Evolutionary conservation across 306 rosid species (phyloP).

Genomic region (Rubus parviflorus): DNA sequence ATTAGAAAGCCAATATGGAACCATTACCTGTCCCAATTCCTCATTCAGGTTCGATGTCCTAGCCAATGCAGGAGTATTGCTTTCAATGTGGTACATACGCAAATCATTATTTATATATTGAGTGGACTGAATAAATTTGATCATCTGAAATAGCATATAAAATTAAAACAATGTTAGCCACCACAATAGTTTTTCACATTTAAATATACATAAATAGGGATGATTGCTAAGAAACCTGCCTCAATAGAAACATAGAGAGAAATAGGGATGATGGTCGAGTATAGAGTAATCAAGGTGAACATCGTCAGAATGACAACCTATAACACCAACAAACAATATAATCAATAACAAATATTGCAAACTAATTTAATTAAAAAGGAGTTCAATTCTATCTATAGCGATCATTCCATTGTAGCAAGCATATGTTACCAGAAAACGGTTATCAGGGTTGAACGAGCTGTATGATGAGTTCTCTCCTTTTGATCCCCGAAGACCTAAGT

Average conservation of each 20-base stretch:
- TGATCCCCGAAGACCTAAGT: constrained; percentile 58
- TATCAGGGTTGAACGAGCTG: constrained; percentile 61
- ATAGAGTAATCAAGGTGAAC: constrained; percentile 91
- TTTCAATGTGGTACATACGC: constrained; percentile 81
- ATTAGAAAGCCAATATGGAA: constrained; percentile 8
- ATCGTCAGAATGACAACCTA: constrained; percentile 83
- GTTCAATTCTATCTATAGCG: background rate
- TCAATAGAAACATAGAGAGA: constrained; percentile 97
- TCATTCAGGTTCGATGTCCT: constrained; percentile 98
- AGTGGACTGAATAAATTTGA: constrained; percentile 90
- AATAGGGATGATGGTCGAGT: constrained; percentile 93
- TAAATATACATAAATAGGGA: constrained; percentile 70
- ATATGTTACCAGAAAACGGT: constrained; percentile 71
- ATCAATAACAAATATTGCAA: constrained; percentile 24
- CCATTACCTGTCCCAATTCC: constrained; percentile 92
- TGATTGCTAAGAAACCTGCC: constrained; percentile 64
- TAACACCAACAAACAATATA: constrained; percentile 31
- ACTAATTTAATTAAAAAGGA: background rate
- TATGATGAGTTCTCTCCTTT: background rate
- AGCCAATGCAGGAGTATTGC: constrained; percentile 95
- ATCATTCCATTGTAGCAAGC: constrained; percentile 29
- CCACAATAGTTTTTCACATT: constrained; percentile 1
- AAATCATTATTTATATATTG: constrained; percentile 95
- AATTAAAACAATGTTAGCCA: constrained; percentile 26
- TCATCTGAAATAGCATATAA: constrained; percentile 64